Conservation (phyloP, 129 eudicot species). For the Flaveria linearis region DNA sequence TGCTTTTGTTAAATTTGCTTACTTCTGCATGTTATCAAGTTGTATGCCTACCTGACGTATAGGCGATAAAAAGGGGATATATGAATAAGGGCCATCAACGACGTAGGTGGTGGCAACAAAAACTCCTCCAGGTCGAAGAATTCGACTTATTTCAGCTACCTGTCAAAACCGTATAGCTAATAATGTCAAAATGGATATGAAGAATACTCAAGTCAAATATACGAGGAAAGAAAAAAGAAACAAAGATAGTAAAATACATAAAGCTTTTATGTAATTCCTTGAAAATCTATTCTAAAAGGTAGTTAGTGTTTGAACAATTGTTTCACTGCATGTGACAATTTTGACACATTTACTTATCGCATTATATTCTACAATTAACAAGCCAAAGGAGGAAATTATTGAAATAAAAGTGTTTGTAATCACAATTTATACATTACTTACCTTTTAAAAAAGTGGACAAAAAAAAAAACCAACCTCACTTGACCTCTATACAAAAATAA, state of each 20-base stretch:
- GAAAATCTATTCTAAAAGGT: not conserved
- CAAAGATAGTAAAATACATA: not conserved
- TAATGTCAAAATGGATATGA: not conserved
- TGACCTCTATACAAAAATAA: not conserved
- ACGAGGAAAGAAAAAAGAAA: not conserved
- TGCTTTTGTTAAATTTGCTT: not conserved
- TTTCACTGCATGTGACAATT: not conserved
- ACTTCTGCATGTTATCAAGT: not conserved
- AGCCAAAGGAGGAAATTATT: not conserved
- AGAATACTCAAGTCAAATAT: not conserved
- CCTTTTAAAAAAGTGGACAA: not conserved
- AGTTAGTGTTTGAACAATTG: not conserved
- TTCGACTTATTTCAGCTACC: constrained; percentile 96
- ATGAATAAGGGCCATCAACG: constrained; percentile 57
- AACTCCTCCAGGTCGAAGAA: constrained; percentile 81
- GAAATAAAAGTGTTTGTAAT: not conserved
- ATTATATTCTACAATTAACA: not conserved
- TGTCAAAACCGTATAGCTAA: constrained; percentile 26
- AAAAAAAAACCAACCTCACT: not conserved
- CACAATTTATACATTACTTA: not conserved
- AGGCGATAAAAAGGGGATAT: constrained; percentile 51
- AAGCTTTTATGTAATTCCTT: not conserved
- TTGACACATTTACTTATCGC: not conserved
- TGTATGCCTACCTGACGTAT: constrained; percentile 64
- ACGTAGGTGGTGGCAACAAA: constrained; percentile 88